These are phyloP conservation scores for Apium graveolens DNA, from an alignment of 129 eudicot genomes.

Conservation along the genomic window DNA sequence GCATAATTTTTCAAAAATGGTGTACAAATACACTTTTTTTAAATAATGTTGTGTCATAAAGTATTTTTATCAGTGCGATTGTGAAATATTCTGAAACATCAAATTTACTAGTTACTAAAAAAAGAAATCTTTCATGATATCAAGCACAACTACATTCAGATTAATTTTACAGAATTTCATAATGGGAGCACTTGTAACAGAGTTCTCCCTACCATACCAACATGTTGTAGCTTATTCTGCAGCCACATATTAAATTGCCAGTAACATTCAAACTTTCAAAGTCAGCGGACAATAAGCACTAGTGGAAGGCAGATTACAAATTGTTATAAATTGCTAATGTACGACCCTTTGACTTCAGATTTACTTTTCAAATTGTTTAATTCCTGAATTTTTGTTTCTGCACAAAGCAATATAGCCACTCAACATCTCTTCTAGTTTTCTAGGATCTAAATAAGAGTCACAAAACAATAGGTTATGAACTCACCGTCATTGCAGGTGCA, in stretches of 20 bases:
- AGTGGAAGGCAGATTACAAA: background rate
- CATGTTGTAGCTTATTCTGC: background rate
- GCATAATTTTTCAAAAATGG: background rate
- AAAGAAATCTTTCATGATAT: background rate
- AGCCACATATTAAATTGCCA: background rate
- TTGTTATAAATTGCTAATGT: background rate
- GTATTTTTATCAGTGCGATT: background rate
- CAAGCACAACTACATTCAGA: background rate
- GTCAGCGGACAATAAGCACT: background rate
- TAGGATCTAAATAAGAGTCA: background rate
- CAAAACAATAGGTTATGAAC: conserved; percentile 2
- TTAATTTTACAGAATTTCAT: background rate
- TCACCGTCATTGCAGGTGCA: conserved; percentile 43
- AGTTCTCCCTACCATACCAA: background rate
- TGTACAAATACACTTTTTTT: background rate
- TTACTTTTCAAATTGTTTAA: background rate
- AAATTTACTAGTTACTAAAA: background rate
- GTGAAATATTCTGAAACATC: background rate
- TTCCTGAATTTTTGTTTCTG: background rate
- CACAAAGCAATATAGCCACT: background rate
- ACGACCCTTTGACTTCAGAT: background rate
- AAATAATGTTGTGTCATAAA: background rate
- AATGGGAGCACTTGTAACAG: background rate
- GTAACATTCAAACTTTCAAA: background rate
- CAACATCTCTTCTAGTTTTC: background rate